Evolutionary conservation across 2,329 filamentous ascomycete species (phyloP), one percentile per base, ranked within the genome.

Genomic region (Raffaelea albimanens): DNA sequence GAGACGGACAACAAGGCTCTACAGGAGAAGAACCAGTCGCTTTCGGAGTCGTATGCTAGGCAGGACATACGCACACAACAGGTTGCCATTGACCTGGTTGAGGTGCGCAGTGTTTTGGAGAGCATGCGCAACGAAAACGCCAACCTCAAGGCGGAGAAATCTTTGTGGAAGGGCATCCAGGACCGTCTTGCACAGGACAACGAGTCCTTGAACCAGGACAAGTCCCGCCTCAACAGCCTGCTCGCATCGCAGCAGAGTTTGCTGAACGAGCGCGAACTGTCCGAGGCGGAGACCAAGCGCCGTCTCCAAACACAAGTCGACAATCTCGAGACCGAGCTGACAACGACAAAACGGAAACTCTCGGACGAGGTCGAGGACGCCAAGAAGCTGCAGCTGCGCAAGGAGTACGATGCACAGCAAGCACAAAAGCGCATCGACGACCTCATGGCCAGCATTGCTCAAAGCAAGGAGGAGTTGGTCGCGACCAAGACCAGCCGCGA

Each of bases 71-170:
- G 82, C 40, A 93, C 86, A 2, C 89, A 96, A 58, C 89, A 96
- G 64, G 85, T 91, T 23, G 89, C 88, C 0, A 91, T 97, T 64
- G 91, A 98, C 57, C 75, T 97, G 5, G 82, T 97, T 10, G 93
- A 96, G 62, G 82, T 85, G 5, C 85, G 83, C 61, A 85, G 85
- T 29, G 68, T 91, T 45, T 72, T 86, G 3, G 91, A 98, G 59
- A 90, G 88, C 59, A 78, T 96, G 64, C 85, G 89, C 45, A 89
- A 88, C 54, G 93, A 98, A 62, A 88, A 83, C 46, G 83, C 89
- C 16, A 96, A 97, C 59, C 76, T 96, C 31, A 95, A 95, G 63
- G 90, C 91, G 0, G 91, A 97, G 65, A 95, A 95, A 67, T 85
- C 88, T 34, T 73, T 98, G 10, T 95, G 87, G 85, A 95, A 93